Evolutionary conservation across 768 basidiomycete species (phyloP).

Genomic region (Dioszegia hungarica): DNA sequence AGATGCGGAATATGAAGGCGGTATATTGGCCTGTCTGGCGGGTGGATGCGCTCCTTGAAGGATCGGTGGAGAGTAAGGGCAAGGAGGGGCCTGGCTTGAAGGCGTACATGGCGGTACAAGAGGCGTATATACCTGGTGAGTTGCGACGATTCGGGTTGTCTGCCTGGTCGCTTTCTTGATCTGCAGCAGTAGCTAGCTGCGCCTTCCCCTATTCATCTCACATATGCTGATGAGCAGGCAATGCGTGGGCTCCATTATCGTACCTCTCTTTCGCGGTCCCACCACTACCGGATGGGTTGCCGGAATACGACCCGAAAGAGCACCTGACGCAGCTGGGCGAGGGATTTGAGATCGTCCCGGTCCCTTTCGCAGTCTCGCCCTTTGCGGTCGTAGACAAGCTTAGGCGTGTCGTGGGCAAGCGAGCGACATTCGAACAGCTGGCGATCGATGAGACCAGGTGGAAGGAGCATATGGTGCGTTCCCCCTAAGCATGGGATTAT

Average conservation of each 20-base stretch:
- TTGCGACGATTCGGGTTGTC: no score
- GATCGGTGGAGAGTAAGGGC: constrained; percentile 11
- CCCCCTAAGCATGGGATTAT: not conserved
- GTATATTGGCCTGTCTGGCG: constrained; percentile 45
- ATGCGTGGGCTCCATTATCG: constrained; percentile 42
- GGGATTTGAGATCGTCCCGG: constrained; percentile 31
- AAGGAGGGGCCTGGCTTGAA: constrained; percentile 14
- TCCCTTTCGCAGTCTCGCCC: constrained; percentile 42
- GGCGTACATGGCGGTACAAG: constrained; percentile 30
- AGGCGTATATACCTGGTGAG: constrained; percentile 43
- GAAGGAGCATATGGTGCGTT: constrained; percentile 35
- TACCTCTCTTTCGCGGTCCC: constrained; percentile 41
- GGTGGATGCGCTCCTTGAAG: constrained; percentile 24
- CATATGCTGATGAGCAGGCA: no score
- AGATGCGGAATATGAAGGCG: constrained; percentile 40
- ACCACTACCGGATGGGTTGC: constrained; percentile 32
- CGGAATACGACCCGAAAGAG: constrained; percentile 22
- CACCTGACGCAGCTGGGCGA: constrained; percentile 38
- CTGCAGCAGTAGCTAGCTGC: no score
- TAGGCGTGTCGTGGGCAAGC: constrained; percentile 19
- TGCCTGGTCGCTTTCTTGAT: no score
- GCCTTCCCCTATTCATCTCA: no score
- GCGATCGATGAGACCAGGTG: constrained; percentile 28
- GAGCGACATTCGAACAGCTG: constrained; percentile 24
- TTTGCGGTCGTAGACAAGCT: constrained; percentile 27